Evolutionary conservation across 176 grass and related monocot genomes (phyloP).

Genomic region (Juncus effusus): DNA sequence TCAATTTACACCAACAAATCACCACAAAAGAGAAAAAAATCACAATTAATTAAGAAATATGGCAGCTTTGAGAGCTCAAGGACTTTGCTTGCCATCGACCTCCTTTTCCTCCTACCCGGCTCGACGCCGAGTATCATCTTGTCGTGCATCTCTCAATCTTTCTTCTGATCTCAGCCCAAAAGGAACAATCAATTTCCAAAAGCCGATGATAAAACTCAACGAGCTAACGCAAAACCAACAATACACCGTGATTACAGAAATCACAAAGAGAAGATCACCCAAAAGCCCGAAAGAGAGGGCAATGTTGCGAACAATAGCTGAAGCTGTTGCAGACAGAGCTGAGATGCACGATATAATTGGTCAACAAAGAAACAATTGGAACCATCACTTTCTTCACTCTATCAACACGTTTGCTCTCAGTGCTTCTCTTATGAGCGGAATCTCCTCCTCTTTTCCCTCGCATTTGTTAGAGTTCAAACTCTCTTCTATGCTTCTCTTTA

Average conservation of each 20-base stretch:
- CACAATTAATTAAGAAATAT: background rate
- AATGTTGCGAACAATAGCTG: slow-evolving; percentile 4
- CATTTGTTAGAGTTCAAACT: slow-evolving; percentile 29
- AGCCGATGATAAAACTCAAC: background rate
- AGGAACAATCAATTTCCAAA: background rate
- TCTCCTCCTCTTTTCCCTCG: background rate
- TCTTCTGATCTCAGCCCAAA: slow-evolving; percentile 10
- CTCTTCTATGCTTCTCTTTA: slow-evolving; percentile 32
- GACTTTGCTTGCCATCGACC: background rate
- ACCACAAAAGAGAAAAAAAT: background rate
- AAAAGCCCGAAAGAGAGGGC: slow-evolving; percentile 2
- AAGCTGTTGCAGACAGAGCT: slow-evolving; percentile 22
- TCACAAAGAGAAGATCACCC: background rate
- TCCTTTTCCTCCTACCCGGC: background rate
- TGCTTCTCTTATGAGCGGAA: slow-evolving; percentile 25
- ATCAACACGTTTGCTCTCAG: slow-evolving; percentile 32
- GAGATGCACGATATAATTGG: slow-evolving; percentile 41
- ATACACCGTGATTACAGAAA: slow-evolving; percentile 14
- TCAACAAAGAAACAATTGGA: slow-evolving; percentile 34
- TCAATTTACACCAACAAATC: too few relatives aligned
- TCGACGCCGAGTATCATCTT: background rate
- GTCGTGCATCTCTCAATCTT: slow-evolving; percentile 4
- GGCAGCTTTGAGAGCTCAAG: slow-evolving; percentile 20
- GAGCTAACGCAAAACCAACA: slow-evolving; percentile 9
- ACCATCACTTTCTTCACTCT: slow-evolving; percentile 36